Base-by-base conservation (phyloP, 1,284 basidiomycete genomes). In the Agaricales sp. region DNA sequence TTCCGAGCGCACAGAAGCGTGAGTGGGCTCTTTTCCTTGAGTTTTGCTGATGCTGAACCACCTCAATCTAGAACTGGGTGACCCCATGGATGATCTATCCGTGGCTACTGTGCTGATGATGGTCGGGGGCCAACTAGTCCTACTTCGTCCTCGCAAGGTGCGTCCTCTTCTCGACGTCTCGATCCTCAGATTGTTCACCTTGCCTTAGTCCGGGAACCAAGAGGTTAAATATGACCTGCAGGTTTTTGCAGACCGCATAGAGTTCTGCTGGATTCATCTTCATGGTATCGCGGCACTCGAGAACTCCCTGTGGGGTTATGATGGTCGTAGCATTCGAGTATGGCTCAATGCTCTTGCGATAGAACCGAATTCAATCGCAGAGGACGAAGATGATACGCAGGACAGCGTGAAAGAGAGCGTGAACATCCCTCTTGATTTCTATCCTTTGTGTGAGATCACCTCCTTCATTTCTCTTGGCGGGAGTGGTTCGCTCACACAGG, bases 141-240 rank as follows among this genome's bases (percentile, higher is more conserved):
- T 98, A 3, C 73, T 99, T 22, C 80, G 86, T 37, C 89, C 92
- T 3, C 70, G 88, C 55, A 88, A 90, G 73, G 90, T 83, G 53
- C 48, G 23, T 43, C 20, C 4, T 25, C 19, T 35, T 13, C 30
- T 47, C 2, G 35, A 49, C 38, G 48, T 16, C 43, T 47, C n/a
- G 21, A 24, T 26, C 46, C 12, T 38, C 18, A 50, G 37, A 43
- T 4, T 18, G 43, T 48, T 19, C 45, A 47, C 14, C 48, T 53
- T 52, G 22, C 14, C 43, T 37, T 47, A 91, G 81, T 81, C 88
- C 0, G 89, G 80, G 4, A 75, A 83, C 51, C 86, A 91, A 59
- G 92, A 97, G 67, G 90, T 97, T 53, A 90, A 89, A 55, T 99
- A 99, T 63, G 95, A 99, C 64, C 86, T 98, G 78, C 95, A 98